Conservation (phyloP, 306 rosid genomes). For the Elaeagnus macrophylla region DNA sequence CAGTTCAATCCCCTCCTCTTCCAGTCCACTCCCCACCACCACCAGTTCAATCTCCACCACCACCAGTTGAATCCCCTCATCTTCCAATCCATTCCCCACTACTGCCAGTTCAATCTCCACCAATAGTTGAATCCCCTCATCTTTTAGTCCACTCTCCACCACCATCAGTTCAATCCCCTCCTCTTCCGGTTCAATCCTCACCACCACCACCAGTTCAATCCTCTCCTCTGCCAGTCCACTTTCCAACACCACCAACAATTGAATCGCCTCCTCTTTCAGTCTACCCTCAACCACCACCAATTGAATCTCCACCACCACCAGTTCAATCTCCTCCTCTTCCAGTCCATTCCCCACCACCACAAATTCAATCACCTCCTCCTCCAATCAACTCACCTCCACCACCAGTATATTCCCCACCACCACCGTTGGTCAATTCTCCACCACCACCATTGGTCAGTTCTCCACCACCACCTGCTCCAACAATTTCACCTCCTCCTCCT, state of each 20-base stretch:
- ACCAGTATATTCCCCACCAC: constrained; percentile 10
- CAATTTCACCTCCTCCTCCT: constrained; percentile 1
- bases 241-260: constrained; percentile 14
- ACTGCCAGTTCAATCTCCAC: background rate
- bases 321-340: constrained; percentile 3
- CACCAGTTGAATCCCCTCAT: constrained; percentile 7
- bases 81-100: constrained; percentile 1
- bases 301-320: constrained; percentile 6
- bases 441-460: no score
- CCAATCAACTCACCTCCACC: constrained; percentile 6
- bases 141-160: background rate
- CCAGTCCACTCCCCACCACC: background rate
- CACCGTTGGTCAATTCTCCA: constrained; percentile 6
- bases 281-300: constrained; percentile 5
- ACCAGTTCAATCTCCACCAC: constrained; percentile 1
- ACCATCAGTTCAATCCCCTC: constrained; percentile 8
- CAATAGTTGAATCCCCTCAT: background rate
- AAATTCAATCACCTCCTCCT: background rate
- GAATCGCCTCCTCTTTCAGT: constrained; percentile 13
- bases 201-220: constrained; percentile 10
- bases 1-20: no score
- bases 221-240: constrained; percentile 11
- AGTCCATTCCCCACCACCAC: constrained; percentile 5
- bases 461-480: constrained; percentile 4
- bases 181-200: constrained; percentile 12